Evolutionary conservation across 2,329 filamentous ascomycete genomes (phyloP).

Genomic region (Colletotrichum tropicale): DNA sequence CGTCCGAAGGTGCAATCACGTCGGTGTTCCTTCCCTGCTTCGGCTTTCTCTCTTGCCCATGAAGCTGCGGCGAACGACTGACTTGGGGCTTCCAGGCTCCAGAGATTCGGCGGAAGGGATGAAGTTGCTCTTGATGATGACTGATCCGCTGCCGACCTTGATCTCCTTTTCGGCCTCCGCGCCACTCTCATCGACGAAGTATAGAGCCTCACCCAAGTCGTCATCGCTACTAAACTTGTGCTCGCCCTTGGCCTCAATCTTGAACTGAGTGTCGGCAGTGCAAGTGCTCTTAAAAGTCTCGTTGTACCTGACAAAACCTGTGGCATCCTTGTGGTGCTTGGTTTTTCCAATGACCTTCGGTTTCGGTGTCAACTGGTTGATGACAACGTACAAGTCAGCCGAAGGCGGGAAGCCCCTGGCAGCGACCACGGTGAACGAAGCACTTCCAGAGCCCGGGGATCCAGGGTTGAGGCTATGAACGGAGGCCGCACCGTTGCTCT

Average conservation of each 20-base stretch:
- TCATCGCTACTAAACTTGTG: constrained; percentile 84
- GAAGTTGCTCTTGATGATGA: constrained; percentile 79
- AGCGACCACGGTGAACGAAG: constrained; percentile 79
- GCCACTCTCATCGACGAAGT: constrained; percentile 86
- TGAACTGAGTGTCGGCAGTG: constrained; percentile 84
- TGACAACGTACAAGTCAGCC: constrained; percentile 77
- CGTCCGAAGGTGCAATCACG: neutral
- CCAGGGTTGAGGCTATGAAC: constrained; percentile 66
- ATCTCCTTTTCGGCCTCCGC: constrained; percentile 74
- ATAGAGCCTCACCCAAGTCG: constrained; percentile 82
- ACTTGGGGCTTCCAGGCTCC: constrained; percentile 51
- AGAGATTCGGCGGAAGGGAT: constrained; percentile 42
- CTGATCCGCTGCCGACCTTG: constrained; percentile 72
- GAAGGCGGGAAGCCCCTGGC: constrained; percentile 78
- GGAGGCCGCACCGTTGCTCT: constrained; percentile 69
- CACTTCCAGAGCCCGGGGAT: constrained; percentile 72
- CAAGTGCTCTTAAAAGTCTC: constrained; percentile 82
- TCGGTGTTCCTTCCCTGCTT: constrained; percentile 46
- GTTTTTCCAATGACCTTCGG: constrained; percentile 89
- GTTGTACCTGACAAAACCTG: constrained; percentile 71
- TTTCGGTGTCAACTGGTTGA: constrained; percentile 72
- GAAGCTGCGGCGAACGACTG: constrained; percentile 56
- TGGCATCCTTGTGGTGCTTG: constrained; percentile 80
- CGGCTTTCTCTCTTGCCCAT: constrained; percentile 59
- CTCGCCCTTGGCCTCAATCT: constrained; percentile 84